Percentiles rank a stretch among this genome's conserved stretches.
These are phyloP conservation scores for Fagopyrum homotropicum DNA, from an alignment of 148 eudicot species.

Conservation along the genomic window DNA sequence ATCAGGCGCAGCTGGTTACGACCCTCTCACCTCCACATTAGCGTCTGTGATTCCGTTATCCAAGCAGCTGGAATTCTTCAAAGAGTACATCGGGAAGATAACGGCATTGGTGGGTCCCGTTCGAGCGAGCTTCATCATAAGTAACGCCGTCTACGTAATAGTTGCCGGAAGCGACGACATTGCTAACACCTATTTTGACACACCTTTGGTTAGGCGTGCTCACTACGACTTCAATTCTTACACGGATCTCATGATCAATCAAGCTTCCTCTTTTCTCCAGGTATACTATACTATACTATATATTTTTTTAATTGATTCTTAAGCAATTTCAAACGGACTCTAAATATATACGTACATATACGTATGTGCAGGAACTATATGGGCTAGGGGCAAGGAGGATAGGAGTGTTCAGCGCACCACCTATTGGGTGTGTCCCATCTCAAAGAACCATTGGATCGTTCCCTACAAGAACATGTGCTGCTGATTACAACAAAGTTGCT, in stretches of 20 bases:
- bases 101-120: constrained; percentile 23
- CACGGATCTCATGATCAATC: constrained; percentile 27
- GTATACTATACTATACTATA: constrained; percentile 17
- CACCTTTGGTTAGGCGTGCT: constrained; percentile 13
- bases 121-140: constrained; percentile 20
- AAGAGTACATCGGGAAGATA: constrained; percentile 22
- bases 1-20: constrained; percentile 50
- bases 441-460: constrained; percentile 54
- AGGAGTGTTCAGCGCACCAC: constrained; percentile 40
- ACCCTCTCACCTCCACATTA: constrained; percentile 34
- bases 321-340: no score
- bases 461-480: constrained; percentile 22
- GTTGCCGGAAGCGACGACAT: constrained; percentile 28
- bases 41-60: constrained; percentile 49
- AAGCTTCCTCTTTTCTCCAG: constrained; percentile 45
- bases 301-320: no score
- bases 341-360: background rate
- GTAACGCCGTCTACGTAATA: constrained; percentile 18
- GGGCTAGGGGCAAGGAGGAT: constrained; percentile 55
- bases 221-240: constrained; percentile 23
- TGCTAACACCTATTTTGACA: constrained; percentile 30
- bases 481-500: constrained; percentile 39
- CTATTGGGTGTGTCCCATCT: constrained; percentile 55
- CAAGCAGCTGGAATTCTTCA: constrained; percentile 29
- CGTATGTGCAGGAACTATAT: constrained; percentile 34